Evolutionary conservation across 1,284 basidiomycete species (phyloP).

Genomic region (Cryptococcus sp.): DNA sequence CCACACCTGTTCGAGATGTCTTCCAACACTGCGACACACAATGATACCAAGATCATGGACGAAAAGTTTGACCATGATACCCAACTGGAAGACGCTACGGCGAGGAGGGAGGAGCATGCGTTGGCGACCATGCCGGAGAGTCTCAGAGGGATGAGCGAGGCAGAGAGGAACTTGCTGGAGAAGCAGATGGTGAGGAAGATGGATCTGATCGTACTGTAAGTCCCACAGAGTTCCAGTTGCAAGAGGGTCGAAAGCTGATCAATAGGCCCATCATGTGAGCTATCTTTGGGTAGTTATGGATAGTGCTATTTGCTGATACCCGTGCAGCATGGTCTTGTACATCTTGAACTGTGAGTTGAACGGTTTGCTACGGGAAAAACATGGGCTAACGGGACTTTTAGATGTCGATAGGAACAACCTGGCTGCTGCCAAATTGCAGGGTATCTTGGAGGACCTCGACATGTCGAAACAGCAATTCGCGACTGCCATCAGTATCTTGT

Average conservation of each 20-base stretch:
- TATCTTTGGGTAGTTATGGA: too few relatives aligned
- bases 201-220: slow-evolving; percentile 25
- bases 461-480: slow-evolving; percentile 31
- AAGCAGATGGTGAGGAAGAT: slow-evolving; percentile 26
- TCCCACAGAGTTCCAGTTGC: neutral
- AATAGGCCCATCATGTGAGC: slow-evolving; percentile 21
- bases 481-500: slow-evolving; percentile 42
- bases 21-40: too few relatives aligned
- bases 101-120: neutral
- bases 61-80: too few relatives aligned
- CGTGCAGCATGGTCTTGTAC: too few relatives aligned
- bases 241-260: neutral
- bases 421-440: slow-evolving; percentile 17
- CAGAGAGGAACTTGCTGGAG: slow-evolving; percentile 17
- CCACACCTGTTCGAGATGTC: too few relatives aligned
- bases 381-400: too few relatives aligned
- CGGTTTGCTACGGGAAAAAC: too few relatives aligned
- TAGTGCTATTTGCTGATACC: too few relatives aligned
- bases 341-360: too few relatives aligned
- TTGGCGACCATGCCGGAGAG: slow-evolving; percentile 14
- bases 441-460: slow-evolving; percentile 22
- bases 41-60: too few relatives aligned
- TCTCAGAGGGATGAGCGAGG: slow-evolving; percentile 14
- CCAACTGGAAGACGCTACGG: too few relatives aligned
- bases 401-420: slow-evolving; percentile 8